These are phyloP conservation scores for Datisca glomerata DNA, from an alignment of 306 rosid genomes.

Conservation along the genomic window DNA sequence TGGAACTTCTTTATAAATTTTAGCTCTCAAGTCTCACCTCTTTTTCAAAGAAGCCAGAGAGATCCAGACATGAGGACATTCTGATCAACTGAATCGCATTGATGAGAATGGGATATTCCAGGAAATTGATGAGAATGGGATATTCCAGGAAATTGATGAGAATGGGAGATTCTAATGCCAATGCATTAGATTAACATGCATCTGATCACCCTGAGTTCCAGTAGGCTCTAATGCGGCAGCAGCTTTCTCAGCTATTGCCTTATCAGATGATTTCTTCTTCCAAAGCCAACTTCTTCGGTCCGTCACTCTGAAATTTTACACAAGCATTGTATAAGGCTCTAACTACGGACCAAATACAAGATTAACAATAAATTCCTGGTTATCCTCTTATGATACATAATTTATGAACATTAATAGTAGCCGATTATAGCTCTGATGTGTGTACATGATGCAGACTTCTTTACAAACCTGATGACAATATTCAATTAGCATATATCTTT, in stretches of 20 bases:
- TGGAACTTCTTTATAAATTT: too few relatives aligned
- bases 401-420: too few relatives aligned
- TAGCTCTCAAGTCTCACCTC: slow-evolving; percentile 86
- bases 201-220: slow-evolving; percentile 47
- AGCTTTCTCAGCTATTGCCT: slow-evolving; percentile 55
- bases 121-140: slow-evolving; percentile 37
- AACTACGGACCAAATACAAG: too few relatives aligned
- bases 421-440: too few relatives aligned
- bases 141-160: too few relatives aligned
- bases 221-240: slow-evolving; percentile 33
- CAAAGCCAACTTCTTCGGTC: slow-evolving; percentile 97
- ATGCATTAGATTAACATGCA: slow-evolving; percentile 18
- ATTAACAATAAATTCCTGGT: too few relatives aligned
- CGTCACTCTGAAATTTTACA: slow-evolving; percentile 37
- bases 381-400: too few relatives aligned
- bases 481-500: too few relatives aligned
- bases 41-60: slow-evolving; percentile 88
- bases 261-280: slow-evolving; percentile 95
- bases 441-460: too few relatives aligned
- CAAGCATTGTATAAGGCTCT: too few relatives aligned
- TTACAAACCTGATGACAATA: too few relatives aligned
- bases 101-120: slow-evolving; percentile 39
- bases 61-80: slow-evolving; percentile 86
- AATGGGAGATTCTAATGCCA: too few relatives aligned
- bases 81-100: slow-evolving; percentile 92